These are phyloP conservation scores for Nannochloropsis gaditana DNA, from an alignment of 108 stramenopile species.

Conservation along the genomic window DNA sequence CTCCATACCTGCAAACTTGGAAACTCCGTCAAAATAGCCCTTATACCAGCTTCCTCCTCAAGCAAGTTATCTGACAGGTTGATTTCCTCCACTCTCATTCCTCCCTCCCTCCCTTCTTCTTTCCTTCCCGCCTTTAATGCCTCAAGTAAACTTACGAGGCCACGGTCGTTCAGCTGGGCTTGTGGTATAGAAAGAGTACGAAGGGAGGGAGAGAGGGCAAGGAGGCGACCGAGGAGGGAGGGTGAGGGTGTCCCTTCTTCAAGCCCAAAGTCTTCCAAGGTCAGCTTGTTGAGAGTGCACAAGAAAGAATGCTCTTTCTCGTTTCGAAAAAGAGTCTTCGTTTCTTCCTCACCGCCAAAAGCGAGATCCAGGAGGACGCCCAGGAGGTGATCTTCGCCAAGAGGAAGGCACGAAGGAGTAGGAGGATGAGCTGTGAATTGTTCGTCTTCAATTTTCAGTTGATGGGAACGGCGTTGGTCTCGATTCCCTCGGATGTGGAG, in stretches of 20 bases:
- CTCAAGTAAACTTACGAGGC: background rate
- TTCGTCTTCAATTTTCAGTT: background rate
- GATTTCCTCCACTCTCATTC: background rate
- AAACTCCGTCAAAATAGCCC: background rate
- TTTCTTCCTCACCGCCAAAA: background rate
- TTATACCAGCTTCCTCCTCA: background rate
- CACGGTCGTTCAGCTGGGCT: background rate
- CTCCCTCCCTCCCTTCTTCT: background rate
- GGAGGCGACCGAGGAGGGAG: constrained; percentile 5
- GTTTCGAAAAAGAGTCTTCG: background rate
- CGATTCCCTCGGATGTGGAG: background rate
- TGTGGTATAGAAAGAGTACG: background rate
- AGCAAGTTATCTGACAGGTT: background rate
- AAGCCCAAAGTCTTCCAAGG: background rate
- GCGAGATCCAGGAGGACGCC: background rate
- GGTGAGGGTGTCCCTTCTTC: background rate
- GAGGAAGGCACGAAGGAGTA: background rate
- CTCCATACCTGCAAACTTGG: background rate
- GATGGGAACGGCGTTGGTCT: background rate
- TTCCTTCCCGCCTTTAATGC: background rate
- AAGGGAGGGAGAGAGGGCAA: constrained; percentile 19
- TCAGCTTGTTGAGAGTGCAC: background rate
- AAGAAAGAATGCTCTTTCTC: background rate
- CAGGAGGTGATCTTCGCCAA: background rate
- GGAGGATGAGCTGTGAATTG: background rate